Percentiles rank a stretch among this genome's conserved stretches.
Evolutionary conservation across 2,329 filamentous ascomycete genomes (phyloP).

Genomic region (Cladosporium sp.): DNA sequence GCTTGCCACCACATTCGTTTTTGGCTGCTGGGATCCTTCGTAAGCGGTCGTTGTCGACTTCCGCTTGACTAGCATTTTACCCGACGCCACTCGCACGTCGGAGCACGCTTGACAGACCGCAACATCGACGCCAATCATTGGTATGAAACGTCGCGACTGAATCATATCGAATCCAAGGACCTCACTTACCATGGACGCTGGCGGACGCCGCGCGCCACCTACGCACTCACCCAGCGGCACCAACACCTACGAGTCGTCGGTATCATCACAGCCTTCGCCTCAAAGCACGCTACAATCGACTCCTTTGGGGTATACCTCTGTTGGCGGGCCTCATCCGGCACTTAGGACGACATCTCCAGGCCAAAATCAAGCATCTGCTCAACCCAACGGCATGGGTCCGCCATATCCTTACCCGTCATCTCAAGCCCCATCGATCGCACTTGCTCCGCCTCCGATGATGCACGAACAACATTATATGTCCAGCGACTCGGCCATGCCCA

Average conservation of each 20-base stretch:
- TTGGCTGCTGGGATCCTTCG: conserved; percentile 4
- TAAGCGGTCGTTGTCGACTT: not conserved
- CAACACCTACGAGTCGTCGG: conserved; percentile 10
- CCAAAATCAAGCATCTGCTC: conserved; percentile 5
- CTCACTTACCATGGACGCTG: conserved; percentile 1
- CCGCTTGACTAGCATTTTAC: not conserved
- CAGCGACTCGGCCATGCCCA: conserved; percentile 23
- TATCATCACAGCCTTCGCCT: conserved; percentile 11
- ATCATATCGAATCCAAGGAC: not conserved
- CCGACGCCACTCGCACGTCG: not conserved
- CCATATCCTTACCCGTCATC: conserved; percentile 5
- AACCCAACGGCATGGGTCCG: conserved; percentile 16
- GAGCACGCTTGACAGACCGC: not conserved
- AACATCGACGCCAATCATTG: not conserved
- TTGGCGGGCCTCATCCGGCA: conserved; percentile 6
- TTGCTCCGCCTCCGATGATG: conserved; percentile 17
- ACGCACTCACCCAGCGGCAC: not conserved
- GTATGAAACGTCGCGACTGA: too few relatives aligned
- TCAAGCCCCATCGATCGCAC: not conserved
- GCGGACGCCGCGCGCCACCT: conserved; percentile 1
- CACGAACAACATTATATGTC: conserved; percentile 27
- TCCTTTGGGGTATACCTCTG: conserved; percentile 9
- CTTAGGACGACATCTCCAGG: conserved; percentile 9
- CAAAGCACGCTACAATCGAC: conserved; percentile 10
- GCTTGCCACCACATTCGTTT: conserved; percentile 6